Evolutionary conservation across 192 early-diverging fungal genomes (phyloP).

Genomic region (Backusella parvicylindrica): DNA sequence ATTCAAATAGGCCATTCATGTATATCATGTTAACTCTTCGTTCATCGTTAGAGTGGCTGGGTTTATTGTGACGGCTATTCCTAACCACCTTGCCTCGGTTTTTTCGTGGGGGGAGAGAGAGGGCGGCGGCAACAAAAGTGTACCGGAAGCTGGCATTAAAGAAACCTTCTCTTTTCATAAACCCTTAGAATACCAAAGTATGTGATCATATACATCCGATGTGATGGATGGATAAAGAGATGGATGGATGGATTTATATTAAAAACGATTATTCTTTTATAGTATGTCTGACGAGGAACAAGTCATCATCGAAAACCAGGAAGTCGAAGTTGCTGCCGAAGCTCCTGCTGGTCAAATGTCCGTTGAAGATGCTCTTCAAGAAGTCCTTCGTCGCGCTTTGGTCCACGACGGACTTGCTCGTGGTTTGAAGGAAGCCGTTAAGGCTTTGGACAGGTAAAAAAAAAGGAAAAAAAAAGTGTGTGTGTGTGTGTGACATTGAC

Average conservation of each 20-base stretch:
- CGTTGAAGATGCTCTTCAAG: slow-evolving; percentile 96
- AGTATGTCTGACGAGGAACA: slow-evolving; percentile 40
- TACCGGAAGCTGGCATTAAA: background rate
- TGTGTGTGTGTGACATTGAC: background rate
- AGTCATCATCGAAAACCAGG: slow-evolving; percentile 47
- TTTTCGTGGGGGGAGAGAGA: background rate
- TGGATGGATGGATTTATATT: background rate
- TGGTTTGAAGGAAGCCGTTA: slow-evolving; percentile 94
- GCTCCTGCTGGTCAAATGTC: slow-evolving; percentile 65
- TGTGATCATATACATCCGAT: background rate
- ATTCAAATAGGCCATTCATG: too few species aligned
- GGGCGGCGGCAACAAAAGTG: background rate
- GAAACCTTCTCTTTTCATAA: slow-evolving; percentile 4
- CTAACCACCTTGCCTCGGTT: too few species aligned
- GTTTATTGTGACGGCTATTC: background rate
- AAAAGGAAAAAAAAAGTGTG: background rate
- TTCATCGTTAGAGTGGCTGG: background rate
- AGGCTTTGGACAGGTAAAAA: slow-evolving; percentile 90
- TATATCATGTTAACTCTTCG: too few species aligned
- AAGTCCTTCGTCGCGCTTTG: slow-evolving; percentile 94
- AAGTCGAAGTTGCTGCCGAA: slow-evolving; percentile 50
- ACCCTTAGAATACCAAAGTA: slow-evolving; percentile 4
- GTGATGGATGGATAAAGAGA: background rate
- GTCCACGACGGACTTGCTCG: slow-evolving; percentile 96
- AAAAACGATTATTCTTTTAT: background rate